Evolutionary conservation across 2,329 filamentous ascomycete species (phyloP).

Genomic region (Elsinoe perseae): DNA sequence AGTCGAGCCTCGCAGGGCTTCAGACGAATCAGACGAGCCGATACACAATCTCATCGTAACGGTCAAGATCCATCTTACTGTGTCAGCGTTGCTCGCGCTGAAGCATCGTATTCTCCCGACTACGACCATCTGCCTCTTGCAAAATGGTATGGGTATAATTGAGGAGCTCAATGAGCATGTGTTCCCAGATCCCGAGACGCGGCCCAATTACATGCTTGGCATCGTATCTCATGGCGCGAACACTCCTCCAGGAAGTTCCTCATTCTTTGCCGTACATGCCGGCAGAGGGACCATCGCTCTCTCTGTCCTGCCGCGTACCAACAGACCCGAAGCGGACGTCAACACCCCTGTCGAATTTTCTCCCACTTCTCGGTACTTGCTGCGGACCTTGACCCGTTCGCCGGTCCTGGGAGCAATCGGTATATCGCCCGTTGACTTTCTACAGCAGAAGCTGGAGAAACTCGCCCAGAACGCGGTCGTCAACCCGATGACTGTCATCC

Average conservation of each 20-base stretch:
- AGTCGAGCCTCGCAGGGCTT: background rate
- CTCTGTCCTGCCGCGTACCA: slow-evolving; percentile 41
- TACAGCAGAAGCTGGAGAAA: slow-evolving; percentile 69
- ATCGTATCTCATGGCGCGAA: slow-evolving; percentile 54
- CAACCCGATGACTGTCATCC: slow-evolving; percentile 71
- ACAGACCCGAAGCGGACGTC: slow-evolving; percentile 19
- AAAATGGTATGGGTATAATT: slow-evolving; percentile 76
- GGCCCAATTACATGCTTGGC: slow-evolving; percentile 72
- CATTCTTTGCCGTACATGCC: slow-evolving; percentile 50
- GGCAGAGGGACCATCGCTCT: slow-evolving; percentile 53
- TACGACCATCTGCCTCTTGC: slow-evolving; percentile 67
- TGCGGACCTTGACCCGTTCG: slow-evolving; percentile 56
- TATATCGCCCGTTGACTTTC: slow-evolving; percentile 53
- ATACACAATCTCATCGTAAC: slow-evolving; percentile 71
- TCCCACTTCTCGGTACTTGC: slow-evolving; percentile 50
- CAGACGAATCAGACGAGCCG: slow-evolving; percentile 26
- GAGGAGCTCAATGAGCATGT: slow-evolving; percentile 65
- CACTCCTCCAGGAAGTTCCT: slow-evolving; percentile 30
- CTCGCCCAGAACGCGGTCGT: slow-evolving; percentile 68
- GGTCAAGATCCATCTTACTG: slow-evolving; percentile 63
- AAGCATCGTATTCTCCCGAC: slow-evolving; percentile 57
- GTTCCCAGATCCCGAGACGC: slow-evolving; percentile 56
- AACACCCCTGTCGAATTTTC: slow-evolving; percentile 29
- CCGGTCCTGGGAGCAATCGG: slow-evolving; percentile 55
- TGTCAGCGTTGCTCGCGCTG: slow-evolving; percentile 59